These are phyloP conservation scores for Marasmius oreades DNA, from an alignment of 1,284 basidiomycete genomes.

Conservation along the genomic window DNA sequence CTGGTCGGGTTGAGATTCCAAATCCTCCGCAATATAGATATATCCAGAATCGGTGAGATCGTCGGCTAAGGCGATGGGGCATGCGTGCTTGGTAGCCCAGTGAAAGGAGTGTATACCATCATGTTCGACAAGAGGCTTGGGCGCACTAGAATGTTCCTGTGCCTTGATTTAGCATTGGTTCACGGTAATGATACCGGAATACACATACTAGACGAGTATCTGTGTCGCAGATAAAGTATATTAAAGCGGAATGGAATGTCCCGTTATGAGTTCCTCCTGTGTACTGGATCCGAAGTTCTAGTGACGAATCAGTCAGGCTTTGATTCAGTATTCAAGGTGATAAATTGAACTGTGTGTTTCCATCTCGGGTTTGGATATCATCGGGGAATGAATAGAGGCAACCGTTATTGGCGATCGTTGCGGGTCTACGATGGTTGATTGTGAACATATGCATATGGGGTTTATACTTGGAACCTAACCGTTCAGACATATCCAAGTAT, in stretches of 20 bases:
- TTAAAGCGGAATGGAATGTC: neutral
- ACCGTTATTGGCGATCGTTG: no score
- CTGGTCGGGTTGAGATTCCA: neutral
- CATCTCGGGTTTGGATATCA: neutral
- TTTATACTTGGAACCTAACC: neutral
- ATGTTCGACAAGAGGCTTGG: neutral
- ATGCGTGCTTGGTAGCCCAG: neutral
- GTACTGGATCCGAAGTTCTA: neutral
- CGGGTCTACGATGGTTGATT: no score
- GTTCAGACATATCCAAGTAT: conserved; percentile 1
- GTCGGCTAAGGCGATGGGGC: neutral
- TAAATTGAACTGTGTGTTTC: neutral
- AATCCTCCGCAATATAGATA: no score
- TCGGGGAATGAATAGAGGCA: neutral
- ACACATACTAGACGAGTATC: neutral
- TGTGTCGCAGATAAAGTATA: neutral
- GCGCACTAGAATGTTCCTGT: neutral
- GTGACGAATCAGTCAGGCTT: neutral
- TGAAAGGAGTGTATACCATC: neutral
- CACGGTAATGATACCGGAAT: neutral
- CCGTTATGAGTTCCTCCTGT: neutral
- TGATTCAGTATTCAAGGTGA: neutral
- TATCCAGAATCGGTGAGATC: no score
- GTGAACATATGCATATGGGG: neutral
- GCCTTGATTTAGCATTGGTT: neutral